Evolutionary conservation across 164 flowering plant genomes (phyloP), one percentile per base, ranked within the genome.

Genomic region (Stephania yunnanensis): DNA sequence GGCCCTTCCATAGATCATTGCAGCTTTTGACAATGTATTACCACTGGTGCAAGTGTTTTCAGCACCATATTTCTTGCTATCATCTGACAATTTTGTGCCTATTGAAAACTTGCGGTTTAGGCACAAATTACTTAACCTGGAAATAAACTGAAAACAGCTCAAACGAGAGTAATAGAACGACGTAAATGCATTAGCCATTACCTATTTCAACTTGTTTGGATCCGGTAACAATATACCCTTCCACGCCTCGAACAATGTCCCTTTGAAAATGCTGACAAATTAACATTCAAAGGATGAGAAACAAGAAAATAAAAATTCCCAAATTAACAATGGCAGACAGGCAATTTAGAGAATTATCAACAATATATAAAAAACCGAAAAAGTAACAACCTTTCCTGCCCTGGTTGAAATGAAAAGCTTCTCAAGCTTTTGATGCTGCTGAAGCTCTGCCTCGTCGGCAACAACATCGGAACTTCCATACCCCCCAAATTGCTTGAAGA

Each of bases 171-270:
- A 50, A 10, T 0, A 50, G 55, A 50, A 50, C 11, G 15, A 8
- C 4, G 12, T 48, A 48, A 48, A 50, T 50, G 1, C 12, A 10
- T 50, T 7, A 10, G 55, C 12, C 11, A 4, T 77, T 68, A 89
- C 99, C 97, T 78, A 95, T 93, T 76, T 92, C 95, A 72, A 92
- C 89, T 87, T 95, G 97, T 83, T 93, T 95, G 66, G 96, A 87
- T 58, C 95, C 97, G 68, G 91, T 87, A 30, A 90, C 91, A 63
- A 92, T 91, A 77, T 87, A 93, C 30, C 98, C 98, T 84, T 93
- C 96, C 6, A 88, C 89, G 22, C 98, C 93, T 71, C 94, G 96
- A 29, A 91, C 91, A 76, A 95, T 88, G 85, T 93, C 98, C 80
- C 96, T 87, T 87, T 93, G 98, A 71, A 85, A 92, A 82, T 92